These are phyloP conservation scores for Linum tenue DNA, from an alignment of 345 rosid genomes.

Conservation along the genomic window DNA sequence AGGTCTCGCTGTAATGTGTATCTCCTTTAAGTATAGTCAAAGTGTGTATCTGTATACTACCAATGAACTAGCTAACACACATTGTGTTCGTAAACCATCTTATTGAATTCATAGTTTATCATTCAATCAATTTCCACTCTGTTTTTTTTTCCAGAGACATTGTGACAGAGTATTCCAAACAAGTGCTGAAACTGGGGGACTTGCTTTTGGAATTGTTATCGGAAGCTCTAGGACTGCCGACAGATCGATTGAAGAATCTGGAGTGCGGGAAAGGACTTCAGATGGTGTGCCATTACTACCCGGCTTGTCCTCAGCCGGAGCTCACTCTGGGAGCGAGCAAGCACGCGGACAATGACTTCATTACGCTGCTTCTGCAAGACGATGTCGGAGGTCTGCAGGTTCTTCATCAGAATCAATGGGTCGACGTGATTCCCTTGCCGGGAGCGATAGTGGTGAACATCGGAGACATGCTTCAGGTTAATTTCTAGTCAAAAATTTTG, in stretches of 20 bases:
- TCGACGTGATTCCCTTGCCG: not conserved
- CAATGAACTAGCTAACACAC: too few relatives aligned
- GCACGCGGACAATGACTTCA: not conserved
- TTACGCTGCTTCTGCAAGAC: not conserved
- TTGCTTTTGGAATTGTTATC: not conserved
- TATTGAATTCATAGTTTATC: too few relatives aligned
- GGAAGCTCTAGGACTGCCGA: not conserved
- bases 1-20: too few relatives aligned
- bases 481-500: too few relatives aligned
- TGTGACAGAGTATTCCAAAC: not conserved
- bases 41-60: too few relatives aligned
- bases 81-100: too few relatives aligned
- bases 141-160: not conserved
- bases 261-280: not conserved
- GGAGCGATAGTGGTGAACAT: constrained; percentile 2
- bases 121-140: not conserved
- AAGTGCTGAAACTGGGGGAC: not conserved
- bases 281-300: not conserved
- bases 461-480: not conserved
- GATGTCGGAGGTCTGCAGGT: not conserved
- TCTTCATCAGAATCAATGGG: not conserved
- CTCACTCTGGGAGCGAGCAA: not conserved
- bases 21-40: too few relatives aligned
- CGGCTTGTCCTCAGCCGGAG: not conserved
- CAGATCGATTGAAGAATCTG: not conserved